Conservation (phyloP, 225 moss, liverwort and hornwort genomes). For the Anthoceros angustus region DNA sequence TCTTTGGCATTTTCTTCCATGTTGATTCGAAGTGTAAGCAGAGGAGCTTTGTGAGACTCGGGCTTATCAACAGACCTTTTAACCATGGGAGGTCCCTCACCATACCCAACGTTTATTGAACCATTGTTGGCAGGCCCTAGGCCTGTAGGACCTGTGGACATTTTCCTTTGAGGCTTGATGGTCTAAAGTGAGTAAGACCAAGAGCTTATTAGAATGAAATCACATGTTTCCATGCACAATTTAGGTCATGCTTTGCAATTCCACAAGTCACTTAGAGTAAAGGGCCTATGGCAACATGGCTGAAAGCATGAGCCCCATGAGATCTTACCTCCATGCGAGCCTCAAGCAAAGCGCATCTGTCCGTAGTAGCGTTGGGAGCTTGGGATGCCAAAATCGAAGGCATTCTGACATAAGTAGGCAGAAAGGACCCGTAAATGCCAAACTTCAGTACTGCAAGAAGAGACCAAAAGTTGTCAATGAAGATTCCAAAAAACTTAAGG, state of each 20-base stretch:
- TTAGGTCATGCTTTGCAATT: constrained; percentile 9
- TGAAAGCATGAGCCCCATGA: not conserved
- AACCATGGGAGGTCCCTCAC: not conserved
- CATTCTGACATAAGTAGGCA: constrained; percentile 68
- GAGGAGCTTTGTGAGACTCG: not conserved
- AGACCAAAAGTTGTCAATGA: not conserved
- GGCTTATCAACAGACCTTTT: not conserved
- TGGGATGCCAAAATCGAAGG: constrained; percentile 44
- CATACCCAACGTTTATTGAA: not conserved
- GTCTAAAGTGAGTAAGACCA: not conserved
- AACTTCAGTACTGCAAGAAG: constrained; percentile 16
- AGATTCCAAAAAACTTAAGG: not conserved
- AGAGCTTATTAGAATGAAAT: not conserved
- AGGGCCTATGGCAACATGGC: not conserved
- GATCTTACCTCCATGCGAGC: constrained; percentile 49
- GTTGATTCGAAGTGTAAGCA: not conserved
- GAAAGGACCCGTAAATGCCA: constrained; percentile 90
- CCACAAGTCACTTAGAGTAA: not conserved
- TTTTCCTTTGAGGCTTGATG: not conserved
- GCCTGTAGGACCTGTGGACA: not conserved
- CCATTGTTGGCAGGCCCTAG: no score
- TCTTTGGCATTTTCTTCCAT: not conserved
- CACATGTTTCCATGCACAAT: not conserved
- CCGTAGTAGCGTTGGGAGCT: constrained; percentile 38
- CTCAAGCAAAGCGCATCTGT: constrained; percentile 21